Percentiles rank a stretch among this genome's conserved stretches.
phyloP scores from a whole-genome alignment of 768 basidiomycete genomes.

The Hericium erinaceus region DNA sequence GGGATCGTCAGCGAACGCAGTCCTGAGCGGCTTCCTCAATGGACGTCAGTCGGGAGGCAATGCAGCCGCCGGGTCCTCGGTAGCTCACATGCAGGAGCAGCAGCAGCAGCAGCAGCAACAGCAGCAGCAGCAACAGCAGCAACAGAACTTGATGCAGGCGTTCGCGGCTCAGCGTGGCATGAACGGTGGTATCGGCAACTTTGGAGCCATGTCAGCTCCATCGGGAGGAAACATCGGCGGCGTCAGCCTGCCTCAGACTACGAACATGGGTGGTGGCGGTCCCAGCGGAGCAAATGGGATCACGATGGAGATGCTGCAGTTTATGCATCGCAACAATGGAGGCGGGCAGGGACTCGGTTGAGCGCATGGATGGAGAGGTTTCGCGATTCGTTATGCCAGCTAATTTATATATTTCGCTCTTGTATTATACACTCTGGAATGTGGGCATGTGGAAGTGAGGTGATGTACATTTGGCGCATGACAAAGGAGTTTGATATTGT shows the following conservation, averaged over 20 bases:
- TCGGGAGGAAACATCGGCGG: neutral
- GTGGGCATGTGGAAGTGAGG: too few species aligned
- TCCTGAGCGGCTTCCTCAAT: constrained; percentile 6
- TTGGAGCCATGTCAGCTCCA: neutral
- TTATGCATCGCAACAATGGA: constrained; percentile 8
- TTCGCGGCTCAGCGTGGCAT: constrained; percentile 1
- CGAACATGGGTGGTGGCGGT: constrained; percentile 1
- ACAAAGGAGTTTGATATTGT: neutral
- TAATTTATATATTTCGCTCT: neutral
- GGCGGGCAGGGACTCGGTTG: constrained; percentile 4
- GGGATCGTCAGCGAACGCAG: constrained; percentile 9
- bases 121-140: constrained; percentile 2
- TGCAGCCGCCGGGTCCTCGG: neutral
- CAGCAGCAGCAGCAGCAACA: constrained; percentile 2
- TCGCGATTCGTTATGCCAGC: neutral
- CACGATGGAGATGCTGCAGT: constrained; percentile 10
- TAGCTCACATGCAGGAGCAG: neutral
- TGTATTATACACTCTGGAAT: neutral
- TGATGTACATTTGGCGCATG: too few species aligned
- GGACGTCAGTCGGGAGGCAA: neutral
- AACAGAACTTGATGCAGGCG: constrained; percentile 5
- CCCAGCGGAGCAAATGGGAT: neutral
- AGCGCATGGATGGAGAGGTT: neutral
- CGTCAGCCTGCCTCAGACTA: constrained; percentile 3
- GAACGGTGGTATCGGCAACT: neutral